A percentile compares a stretch with the other conserved stretches of the same genome.
These are phyloP conservation scores for Myriosclerotinia curreyana DNA, from an alignment of 2,329 filamentous ascomycete species.

Conservation along the genomic window DNA sequence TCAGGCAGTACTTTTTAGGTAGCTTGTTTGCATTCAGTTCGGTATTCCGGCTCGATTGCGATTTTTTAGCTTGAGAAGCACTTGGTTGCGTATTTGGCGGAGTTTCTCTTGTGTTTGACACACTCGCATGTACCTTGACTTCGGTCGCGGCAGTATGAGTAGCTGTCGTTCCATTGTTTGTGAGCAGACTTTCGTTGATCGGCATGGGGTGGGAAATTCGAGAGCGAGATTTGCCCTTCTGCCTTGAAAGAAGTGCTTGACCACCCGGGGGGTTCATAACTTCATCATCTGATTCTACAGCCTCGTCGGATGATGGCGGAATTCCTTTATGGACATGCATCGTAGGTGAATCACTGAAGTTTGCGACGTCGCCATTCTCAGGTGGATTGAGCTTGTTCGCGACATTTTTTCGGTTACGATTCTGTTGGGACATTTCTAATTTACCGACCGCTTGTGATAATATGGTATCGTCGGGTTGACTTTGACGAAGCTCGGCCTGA, in stretches of 20 bases:
- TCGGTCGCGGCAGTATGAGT: neutral
- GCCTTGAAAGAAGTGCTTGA: neutral
- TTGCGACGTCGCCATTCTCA: neutral
- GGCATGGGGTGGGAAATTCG: neutral
- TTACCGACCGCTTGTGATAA: neutral
- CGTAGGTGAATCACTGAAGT: conserved; percentile 3
- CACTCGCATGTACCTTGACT: neutral
- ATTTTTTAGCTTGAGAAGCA: conserved; percentile 2
- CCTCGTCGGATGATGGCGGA: neutral
- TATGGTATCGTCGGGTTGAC: neutral
- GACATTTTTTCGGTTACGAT: neutral
- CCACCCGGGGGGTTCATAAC: neutral
- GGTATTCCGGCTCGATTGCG: neutral
- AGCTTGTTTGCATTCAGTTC: neutral
- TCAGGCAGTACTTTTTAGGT: neutral
- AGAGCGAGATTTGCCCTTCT: neutral
- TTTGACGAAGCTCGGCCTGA: neutral
- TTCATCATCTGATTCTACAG: neutral
- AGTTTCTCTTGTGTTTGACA: neutral
- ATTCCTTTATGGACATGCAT: neutral
- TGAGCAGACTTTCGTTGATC: neutral
- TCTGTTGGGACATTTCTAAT: neutral
- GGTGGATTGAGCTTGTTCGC: neutral
- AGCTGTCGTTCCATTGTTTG: neutral
- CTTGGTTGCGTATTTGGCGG: neutral